These are phyloP conservation scores for Rhizoclosmatium sp. DNA, from an alignment of 192 early-diverging fungal genomes.

Conservation along the genomic window DNA sequence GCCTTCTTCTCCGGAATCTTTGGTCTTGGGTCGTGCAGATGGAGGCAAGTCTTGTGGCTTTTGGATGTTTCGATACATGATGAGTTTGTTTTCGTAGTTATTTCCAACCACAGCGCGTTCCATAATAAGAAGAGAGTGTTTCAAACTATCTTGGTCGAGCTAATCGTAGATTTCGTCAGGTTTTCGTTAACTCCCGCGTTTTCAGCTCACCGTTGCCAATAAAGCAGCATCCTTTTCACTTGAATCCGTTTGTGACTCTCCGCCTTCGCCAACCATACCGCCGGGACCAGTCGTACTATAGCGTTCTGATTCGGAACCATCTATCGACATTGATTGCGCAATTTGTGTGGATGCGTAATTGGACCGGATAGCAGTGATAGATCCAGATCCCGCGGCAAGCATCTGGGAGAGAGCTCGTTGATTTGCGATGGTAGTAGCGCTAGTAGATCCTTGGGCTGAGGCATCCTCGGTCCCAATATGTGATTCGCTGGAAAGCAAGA, in stretches of 20 bases:
- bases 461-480: not conserved
- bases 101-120: conserved; percentile 66
- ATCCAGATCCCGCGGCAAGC: not conserved
- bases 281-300: conserved; percentile 5
- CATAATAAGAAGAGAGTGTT: conserved; percentile 52
- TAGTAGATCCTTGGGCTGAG: not conserved
- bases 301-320: conserved; percentile 20
- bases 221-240: conserved; percentile 28
- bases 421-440: conserved; percentile 7
- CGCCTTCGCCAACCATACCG: not conserved
- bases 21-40: not conserved
- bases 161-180: not conserved
- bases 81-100: conserved; percentile 58
- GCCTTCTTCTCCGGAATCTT: conserved; percentile 6
- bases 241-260: not conserved
- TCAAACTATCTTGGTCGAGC: conserved; percentile 56
- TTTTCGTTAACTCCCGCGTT: too few species aligned
- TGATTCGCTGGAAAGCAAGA: not conserved
- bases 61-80: conserved; percentile 61
- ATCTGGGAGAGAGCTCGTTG: conserved; percentile 19
- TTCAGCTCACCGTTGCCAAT: conserved; percentile 18
- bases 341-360: not conserved
- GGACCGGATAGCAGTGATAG: conserved; percentile 12
- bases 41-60: conserved; percentile 21
- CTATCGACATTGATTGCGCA: conserved; percentile 15